Evolutionary conservation across 1,284 basidiomycete species (phyloP), one percentile per base, ranked within the genome.

Genomic region (Meira miltonrushii): DNA sequence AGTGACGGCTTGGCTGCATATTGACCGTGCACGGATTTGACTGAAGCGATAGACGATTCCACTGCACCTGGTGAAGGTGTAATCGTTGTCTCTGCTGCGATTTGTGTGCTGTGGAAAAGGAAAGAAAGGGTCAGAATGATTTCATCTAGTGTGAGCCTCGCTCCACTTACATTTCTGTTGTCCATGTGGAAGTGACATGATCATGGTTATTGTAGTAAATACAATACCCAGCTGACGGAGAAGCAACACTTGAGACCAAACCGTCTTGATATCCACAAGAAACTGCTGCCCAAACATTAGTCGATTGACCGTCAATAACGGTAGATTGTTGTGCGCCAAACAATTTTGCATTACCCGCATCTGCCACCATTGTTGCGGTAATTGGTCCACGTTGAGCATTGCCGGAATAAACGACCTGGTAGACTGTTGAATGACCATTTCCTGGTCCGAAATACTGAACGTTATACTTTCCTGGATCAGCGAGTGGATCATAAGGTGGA

Each of bases 201-300:
- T 50, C 12, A 15, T n/a, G 15, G 13, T n/a, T 37, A 10, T 50
- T 15, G n/a, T n/a, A 50, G 33, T 50, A 50, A 4, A 17, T 15
- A 12, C 47, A 50, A 15, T 17, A 50, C 2, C 47, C 47, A n/a
- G 47, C 47, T 25, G 47, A 13, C 10, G 15, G 13, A 21, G 13
- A n/a, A 13, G 15, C 21, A 15, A 15, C n/a, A 13, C 15, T 17
- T 43, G 15, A 15, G 21, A 25, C 47, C n/a, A 50, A 13, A 15
- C 47, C 47, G 21, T 50, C 47, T 50, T 50, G 21, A 37, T n/a
- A 50, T 13, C 47, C 47, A 50, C 47, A 50, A 2, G 47, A 50
- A 37, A 21, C 47, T 15, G 47, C 47, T n/a, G 47, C 47, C 15
- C n/a, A 25, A 37, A 50, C 21, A 13, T 6, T n/a, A 13, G n/a